Evolutionary conservation across 225 moss, liverwort and hornwort species (phyloP).

Genomic region (Ulota crispa): DNA sequence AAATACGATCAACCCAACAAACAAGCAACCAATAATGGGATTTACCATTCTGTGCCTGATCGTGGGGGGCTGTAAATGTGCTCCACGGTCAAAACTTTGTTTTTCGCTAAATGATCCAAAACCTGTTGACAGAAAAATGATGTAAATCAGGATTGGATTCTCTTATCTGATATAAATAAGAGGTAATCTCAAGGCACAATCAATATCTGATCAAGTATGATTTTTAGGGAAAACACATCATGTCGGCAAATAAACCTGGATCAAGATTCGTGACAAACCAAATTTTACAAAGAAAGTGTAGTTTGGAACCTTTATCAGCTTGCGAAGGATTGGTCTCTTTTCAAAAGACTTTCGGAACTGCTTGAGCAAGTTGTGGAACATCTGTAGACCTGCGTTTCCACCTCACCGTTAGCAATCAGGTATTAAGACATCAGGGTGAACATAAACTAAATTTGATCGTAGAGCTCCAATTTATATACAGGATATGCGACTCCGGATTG

Average conservation of each 20-base stretch:
- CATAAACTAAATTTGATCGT: not conserved
- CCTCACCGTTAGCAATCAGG: slow-evolving; percentile 1
- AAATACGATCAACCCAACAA: not conserved
- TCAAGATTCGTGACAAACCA: not conserved
- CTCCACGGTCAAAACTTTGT: slow-evolving; percentile 46
- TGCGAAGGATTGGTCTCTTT: slow-evolving; percentile 87
- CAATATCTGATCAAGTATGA: not conserved
- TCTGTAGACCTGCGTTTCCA: slow-evolving; percentile 64
- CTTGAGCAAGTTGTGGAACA: slow-evolving; percentile 87
- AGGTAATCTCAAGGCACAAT: not conserved
- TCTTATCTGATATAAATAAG: not conserved
- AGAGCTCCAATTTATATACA: not conserved
- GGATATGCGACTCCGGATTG: not conserved
- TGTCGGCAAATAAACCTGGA: not conserved
- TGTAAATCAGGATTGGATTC: not conserved
- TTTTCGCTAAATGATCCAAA: slow-evolving; percentile 49
- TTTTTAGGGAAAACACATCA: not conserved
- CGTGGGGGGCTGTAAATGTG: slow-evolving; percentile 55
- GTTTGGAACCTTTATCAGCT: slow-evolving; percentile 70
- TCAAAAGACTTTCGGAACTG: slow-evolving; percentile 79
- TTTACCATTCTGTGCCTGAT: slow-evolving; percentile 51
- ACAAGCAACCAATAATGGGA: not conserved
- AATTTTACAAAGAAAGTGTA: not conserved
- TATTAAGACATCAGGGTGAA: not conserved
- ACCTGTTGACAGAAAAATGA: slow-evolving; percentile 31